Base-by-base conservation (phyloP, 2,329 filamentous ascomycete species). In the Fusarium anthophilum region DNA sequence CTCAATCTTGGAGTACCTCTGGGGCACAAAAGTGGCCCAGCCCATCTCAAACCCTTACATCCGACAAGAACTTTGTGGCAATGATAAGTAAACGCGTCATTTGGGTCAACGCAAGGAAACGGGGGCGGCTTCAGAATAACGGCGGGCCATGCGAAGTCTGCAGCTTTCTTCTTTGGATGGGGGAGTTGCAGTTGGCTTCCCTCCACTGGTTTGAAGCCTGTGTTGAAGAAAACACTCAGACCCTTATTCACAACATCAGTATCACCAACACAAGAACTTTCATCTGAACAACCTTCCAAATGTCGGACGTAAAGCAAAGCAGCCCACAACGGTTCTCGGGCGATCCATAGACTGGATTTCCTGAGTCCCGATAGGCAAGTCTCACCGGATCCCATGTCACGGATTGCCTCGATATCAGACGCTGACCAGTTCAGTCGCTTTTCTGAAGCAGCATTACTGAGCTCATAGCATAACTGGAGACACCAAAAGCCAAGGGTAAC, bases 391-490 rank as follows among this genome's bases (percentile, higher is more conserved):
- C 67, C 58, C 70, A 74, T 74, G 15, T 53, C 48, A 11, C 62
- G 66, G 22, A 73, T 17, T 8, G 26, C 37, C 20, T 63, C 44
- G 4, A 71, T 18, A 24, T 73, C 66, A 1, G 50, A 28, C 2
- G 30, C 9, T 9, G 70, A 26, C 71, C 71, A 73, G n/a, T 17
- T 28, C 9, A 73, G 48, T 4, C 71, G 71, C 3, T 59, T 26
- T 24, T 74, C 71, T 0, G 39, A 50, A 30, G 56, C 45, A 8
- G 71, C 71, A 47, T 71, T 74, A 14, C 71, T 74, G 8, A 73
- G 43, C 24, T 73, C 70, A 24, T 73, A 73, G 37, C 54, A 62
- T 8, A 74, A 35, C 14, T 73, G 62, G 11, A 73, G 58, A 37
- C 54, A 54, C 51, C 66, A 73, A 15, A 73, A 72, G 3, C 71